phyloP scores from a whole-genome alignment of 2,329 filamentous ascomycete species.

The Scopulariopsis brevicaulis region DNA sequence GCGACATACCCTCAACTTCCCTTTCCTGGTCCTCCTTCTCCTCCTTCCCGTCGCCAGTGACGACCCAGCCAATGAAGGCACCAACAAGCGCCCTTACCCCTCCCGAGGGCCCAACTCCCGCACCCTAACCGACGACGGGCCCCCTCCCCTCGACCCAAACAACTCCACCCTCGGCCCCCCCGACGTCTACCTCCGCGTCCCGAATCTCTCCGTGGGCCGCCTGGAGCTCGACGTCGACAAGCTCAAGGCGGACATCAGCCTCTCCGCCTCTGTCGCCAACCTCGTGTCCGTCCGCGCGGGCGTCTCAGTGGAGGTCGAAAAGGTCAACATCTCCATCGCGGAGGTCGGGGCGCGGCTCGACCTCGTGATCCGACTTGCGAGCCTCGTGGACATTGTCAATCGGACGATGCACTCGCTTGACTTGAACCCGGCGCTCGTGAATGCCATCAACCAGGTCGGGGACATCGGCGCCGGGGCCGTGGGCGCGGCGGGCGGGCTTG shows the following conservation, averaged over 20 bases:
- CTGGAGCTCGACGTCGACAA: slow-evolving; percentile 52
- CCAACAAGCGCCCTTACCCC: background rate
- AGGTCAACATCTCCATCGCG: slow-evolving; percentile 49
- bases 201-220: slow-evolving; percentile 43
- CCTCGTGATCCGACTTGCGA: slow-evolving; percentile 45
- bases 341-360: slow-evolving; percentile 49
- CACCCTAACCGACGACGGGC: background rate
- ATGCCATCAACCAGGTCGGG: slow-evolving; percentile 39
- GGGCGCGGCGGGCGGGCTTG: slow-evolving; percentile 44
- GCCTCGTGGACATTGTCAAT: slow-evolving; percentile 50
- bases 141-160: background rate
- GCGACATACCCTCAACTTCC: too few relatives aligned
- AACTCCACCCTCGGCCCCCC: background rate
- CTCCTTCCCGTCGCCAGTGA: background rate
- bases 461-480: slow-evolving; percentile 40
- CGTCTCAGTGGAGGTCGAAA: slow-evolving; percentile 33
- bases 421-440: slow-evolving; percentile 48
- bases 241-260: slow-evolving; percentile 45
- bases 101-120: background rate
- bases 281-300: slow-evolving; percentile 45
- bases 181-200: slow-evolving; percentile 46
- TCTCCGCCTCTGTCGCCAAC: slow-evolving; percentile 47
- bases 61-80: background rate
- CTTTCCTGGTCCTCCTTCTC: background rate
- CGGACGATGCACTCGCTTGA: slow-evolving; percentile 47